Conservation (phyloP, 2,329 filamentous ascomycete genomes). For the Clathrospora elynae region DNA sequence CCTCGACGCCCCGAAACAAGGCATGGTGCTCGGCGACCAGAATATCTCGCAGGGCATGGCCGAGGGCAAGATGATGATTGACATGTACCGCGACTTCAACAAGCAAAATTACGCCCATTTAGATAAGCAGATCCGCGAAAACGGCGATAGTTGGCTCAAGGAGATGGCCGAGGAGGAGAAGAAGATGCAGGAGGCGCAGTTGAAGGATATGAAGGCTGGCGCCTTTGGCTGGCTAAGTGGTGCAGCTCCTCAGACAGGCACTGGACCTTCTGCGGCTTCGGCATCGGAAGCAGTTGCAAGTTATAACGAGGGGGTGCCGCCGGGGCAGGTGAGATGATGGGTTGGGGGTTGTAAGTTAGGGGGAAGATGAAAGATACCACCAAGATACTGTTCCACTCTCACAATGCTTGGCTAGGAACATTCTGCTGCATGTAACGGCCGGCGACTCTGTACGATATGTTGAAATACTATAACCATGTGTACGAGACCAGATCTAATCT, state of each 20-base stretch:
- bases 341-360: conserved; percentile 7
- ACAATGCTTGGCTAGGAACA: background rate
- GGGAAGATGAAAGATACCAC: background rate
- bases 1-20: conserved; percentile 66
- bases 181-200: conserved; percentile 85
- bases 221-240: conserved; percentile 41
- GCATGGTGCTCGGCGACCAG: conserved; percentile 59
- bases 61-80: conserved; percentile 96
- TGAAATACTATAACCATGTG: no score
- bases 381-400: conserved; percentile 12
- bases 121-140: conserved; percentile 88
- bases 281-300: conserved; percentile 24
- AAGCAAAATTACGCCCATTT: conserved; percentile 87
- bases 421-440: no score
- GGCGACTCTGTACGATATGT: conserved; percentile 7
- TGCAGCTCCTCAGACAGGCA: conserved; percentile 14
- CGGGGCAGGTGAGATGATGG: conserved; percentile 18
- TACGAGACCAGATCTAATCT: no score
- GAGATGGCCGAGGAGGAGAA: conserved; percentile 89
- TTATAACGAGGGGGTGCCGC: conserved; percentile 19
- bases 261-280: conserved; percentile 23
- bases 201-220: conserved; percentile 81
- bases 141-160: conserved; percentile 94
- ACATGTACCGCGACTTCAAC: conserved; percentile 89
- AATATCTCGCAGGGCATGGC: conserved; percentile 76